Evolutionary conservation across 106 monocot genomes (phyloP).

Genomic region (Dactylorhiza incarnata): DNA sequence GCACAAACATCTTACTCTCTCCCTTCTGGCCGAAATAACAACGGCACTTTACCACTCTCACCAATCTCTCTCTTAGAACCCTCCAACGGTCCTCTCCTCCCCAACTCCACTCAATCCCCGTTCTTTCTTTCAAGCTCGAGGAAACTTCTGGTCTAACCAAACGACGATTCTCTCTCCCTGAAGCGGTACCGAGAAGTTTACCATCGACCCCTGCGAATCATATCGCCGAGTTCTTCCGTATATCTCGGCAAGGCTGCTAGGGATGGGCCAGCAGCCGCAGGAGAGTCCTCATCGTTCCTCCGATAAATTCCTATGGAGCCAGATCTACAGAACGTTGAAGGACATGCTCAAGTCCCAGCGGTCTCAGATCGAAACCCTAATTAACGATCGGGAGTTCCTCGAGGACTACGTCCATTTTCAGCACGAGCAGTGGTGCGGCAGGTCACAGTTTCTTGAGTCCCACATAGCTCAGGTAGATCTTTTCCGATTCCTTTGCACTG

Average conservation of each 20-base stretch:
- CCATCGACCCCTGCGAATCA: background rate
- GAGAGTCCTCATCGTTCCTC: background rate
- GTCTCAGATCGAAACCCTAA: slow-evolving; percentile 40
- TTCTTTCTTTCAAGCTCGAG: background rate
- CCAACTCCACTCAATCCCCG: background rate
- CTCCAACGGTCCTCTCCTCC: background rate
- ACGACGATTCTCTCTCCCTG: background rate
- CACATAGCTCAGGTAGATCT: slow-evolving; percentile 30
- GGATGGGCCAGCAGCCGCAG: slow-evolving; percentile 8
- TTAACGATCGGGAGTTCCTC: slow-evolving; percentile 35
- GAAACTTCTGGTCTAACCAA: background rate
- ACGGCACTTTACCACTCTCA: background rate
- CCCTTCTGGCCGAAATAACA: too few relatives aligned
- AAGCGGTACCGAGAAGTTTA: background rate
- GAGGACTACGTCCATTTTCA: slow-evolving; percentile 30
- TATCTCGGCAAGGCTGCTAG: background rate
- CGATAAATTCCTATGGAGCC: slow-evolving; percentile 31
- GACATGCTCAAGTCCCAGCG: slow-evolving; percentile 35
- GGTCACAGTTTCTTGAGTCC: slow-evolving; percentile 24
- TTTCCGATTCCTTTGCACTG: background rate
- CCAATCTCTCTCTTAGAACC: background rate
- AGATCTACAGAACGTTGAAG: slow-evolving; percentile 23
- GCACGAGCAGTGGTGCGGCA: slow-evolving; percentile 24
- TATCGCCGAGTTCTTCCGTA: background rate
- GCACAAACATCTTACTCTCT: too few relatives aligned